Base-by-base conservation (phyloP, 1,139 yeast genomes). In the Trichomonascaceae sp. region DNA sequence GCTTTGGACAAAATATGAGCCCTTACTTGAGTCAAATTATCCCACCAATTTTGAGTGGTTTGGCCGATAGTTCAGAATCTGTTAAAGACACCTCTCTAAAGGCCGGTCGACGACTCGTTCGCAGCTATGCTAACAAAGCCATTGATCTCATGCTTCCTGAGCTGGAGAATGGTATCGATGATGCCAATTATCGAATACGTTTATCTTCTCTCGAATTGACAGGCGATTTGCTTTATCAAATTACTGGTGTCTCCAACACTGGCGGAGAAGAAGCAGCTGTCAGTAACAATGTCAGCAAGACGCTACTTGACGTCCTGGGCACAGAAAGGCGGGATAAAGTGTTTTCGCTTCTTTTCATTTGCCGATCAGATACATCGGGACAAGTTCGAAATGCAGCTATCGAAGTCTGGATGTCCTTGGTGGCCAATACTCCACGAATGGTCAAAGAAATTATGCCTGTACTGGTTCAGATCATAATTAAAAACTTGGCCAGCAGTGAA, bases 381-480 rank as follows among this genome's bases (percentile, higher is more conserved):
- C 78, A 85, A 65, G 99, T 95, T 32, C 84, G 99, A 65, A 83
- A 83, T 61, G 88, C 96, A 45, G 84, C 98, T n/a, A 82, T 89
- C 58, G 97, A 93, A 64, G 91, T 95, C 53, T 95, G 99, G 99
- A 91, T 91, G 73, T 90, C 96, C 0, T 77, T 95, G 70, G 98
- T 95, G 54, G 87, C 96, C 54, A 93, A 93, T 68, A 93, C 99
- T 41, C 99, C 99, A 48, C 84, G 87, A 70, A 89, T 96, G n/a
- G 86, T 93, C 54, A 93, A 88, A 75, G 97, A 91, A 68, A 87
- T 93, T 57, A 73, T 95, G 62, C 96, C 97, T 43, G 78, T 90
- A 7, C 81, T 95, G 60, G 87, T 95, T 3, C 80, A 80, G 57
- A 80, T 88, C 62, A 84, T 95, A 66, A 89, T 95, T 58, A 82